Conservation (phyloP, 1,284 basidiomycete species). For the Ganoderma lucidum region DNA sequence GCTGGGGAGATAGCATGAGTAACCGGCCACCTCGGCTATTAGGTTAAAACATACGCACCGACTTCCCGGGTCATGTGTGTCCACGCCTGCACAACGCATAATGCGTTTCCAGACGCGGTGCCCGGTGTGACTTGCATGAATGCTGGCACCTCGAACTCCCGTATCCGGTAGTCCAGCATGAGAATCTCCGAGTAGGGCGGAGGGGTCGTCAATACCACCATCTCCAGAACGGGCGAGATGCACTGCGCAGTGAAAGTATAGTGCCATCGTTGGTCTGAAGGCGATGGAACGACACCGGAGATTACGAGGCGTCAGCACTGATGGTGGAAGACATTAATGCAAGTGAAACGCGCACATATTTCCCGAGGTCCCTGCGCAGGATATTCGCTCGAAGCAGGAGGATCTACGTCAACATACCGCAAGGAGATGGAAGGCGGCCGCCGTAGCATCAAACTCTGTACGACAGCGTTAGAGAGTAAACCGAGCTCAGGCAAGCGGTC, state of each 20-base stretch:
- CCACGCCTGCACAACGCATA: conserved; percentile 40
- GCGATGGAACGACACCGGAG: conserved; percentile 3
- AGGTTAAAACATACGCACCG: conserved; percentile 47
- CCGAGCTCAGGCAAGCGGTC: background rate
- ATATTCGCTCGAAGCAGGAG: conserved; percentile 32
- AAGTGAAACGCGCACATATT: conserved; percentile 27
- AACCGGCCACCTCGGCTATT: conserved; percentile 4
- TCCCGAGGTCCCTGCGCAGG: conserved; percentile 26
- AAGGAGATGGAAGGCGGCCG: conserved; percentile 41
- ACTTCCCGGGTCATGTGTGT: conserved; percentile 61
- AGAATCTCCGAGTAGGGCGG: conserved; percentile 40
- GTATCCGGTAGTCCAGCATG: conserved; percentile 38
- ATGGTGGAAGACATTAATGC: background rate
- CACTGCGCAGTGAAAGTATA: conserved; percentile 41
- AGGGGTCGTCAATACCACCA: conserved; percentile 33
- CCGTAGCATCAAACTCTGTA: conserved; percentile 41
- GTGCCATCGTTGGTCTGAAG: conserved; percentile 42
- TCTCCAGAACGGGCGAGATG: conserved; percentile 39
- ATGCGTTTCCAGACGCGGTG: conserved; percentile 32
- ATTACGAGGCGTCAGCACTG: conserved; percentile 1
- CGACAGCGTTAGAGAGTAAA: background rate
- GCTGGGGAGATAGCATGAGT: conserved; percentile 48
- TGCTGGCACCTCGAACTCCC: conserved; percentile 39
- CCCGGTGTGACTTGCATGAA: conserved; percentile 37
- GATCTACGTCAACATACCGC: conserved; percentile 41